Evolutionary conservation across 2,329 filamentous ascomycete species (phyloP), one percentile per base, ranked within the genome.

Genomic region (Sporothrix brasiliensis): DNA sequence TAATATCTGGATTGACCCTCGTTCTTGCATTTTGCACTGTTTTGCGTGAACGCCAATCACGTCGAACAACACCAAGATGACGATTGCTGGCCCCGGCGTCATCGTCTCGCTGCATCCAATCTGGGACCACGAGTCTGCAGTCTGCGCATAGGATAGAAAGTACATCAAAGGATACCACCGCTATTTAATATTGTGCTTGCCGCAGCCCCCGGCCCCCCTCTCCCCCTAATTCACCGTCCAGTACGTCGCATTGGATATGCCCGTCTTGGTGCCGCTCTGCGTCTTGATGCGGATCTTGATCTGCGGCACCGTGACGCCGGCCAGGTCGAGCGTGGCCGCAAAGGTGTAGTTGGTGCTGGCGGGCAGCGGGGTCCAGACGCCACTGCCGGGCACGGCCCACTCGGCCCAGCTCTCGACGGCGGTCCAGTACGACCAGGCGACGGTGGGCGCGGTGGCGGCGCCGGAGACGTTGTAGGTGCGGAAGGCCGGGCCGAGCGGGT

Each of bases 381-480:
- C 68, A 41, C 61, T 65, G 50, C 58, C 65, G 6, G 71, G 65
- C 0, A 65, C 47, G 11, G 68, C 68, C 71, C 71, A 72, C 49
- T 70, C 67, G 34, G 53, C 71, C 68, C 68, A 72, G 65, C 68
- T 70, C 56, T 68, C 49, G 24, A 70, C 68, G 10, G 68, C 70
- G 16, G 68, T 70, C 71, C 71, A 72, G 56, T 65, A 72, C 3
- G 71, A 70, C 71, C 71, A 72, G 56, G 41, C 52, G 6, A 72
- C 66, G 9, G 68, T 68, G 10, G 67, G 70, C 4, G 24, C 16
- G 2, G 9, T 39, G 4, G 68, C 56, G 9, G 41, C 10, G n/a
- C 71, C 71, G 14, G 54, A 19, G 47, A 70, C 44, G 49, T 30
- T 47, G 56, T 68, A 72, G 0, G n/a, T 53, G 3, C 70, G 60